These are phyloP conservation scores for Anisodus acutangulus DNA, from an alignment of 257 asterid genomes.

Conservation along the genomic window DNA sequence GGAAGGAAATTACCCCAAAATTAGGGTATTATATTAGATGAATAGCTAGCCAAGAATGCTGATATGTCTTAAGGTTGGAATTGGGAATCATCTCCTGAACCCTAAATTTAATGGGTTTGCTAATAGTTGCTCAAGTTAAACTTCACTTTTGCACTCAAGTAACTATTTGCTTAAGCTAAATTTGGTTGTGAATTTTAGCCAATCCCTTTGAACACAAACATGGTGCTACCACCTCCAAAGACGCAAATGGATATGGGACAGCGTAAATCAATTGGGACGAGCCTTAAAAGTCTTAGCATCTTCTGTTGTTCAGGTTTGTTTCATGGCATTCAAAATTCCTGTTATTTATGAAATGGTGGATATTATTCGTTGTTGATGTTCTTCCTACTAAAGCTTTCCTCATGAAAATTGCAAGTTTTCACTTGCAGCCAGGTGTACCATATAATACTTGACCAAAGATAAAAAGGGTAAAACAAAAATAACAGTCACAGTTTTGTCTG, in stretches of 20 bases:
- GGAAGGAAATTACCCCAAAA: conserved; percentile 71
- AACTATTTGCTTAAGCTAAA: not conserved
- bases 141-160: not conserved
- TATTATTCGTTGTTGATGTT: not conserved
- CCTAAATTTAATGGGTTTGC: not conserved
- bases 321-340: no score
- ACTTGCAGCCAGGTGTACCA: not conserved
- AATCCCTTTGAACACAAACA: conserved; percentile 78
- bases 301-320: conserved; percentile 74
- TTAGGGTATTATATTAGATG: conserved; percentile 68
- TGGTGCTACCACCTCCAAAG: conserved; percentile 59
- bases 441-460: not conserved
- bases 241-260: conserved; percentile 78
- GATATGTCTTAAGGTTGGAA: conserved; percentile 67
- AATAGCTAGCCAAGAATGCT: conserved; percentile 53
- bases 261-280: conserved; percentile 98
- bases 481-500: not conserved
- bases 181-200: conserved; percentile 9
- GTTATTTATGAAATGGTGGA: not conserved
- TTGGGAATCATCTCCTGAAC: conserved; percentile 24
- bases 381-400: not conserved
- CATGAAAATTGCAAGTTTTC: not conserved
- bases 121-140: not conserved
- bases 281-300: conserved; percentile 92
- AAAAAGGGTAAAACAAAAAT: not conserved